Conservation (phyloP, 108 stramenopile genomes). For the Nitzschia sp. region DNA sequence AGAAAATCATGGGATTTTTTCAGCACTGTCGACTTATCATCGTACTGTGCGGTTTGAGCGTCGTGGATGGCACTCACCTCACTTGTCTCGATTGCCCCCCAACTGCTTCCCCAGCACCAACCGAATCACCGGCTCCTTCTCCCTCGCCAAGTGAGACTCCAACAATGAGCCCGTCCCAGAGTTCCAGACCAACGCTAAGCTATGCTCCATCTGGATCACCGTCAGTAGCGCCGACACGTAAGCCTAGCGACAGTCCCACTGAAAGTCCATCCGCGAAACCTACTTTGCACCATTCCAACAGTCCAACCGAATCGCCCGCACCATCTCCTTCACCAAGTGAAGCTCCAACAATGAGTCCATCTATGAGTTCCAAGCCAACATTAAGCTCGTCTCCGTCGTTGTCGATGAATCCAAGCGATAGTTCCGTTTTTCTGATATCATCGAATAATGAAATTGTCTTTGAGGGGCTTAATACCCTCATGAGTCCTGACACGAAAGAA, state of each 20-base stretch:
- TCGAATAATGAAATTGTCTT: conserved; percentile 5
- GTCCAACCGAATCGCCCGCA: conserved; percentile 25
- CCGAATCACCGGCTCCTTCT: conserved; percentile 25
- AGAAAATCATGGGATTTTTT: too few species aligned
- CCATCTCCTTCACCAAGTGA: neutral
- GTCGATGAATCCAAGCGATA: conserved; percentile 22
- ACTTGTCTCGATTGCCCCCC: conserved; percentile 7
- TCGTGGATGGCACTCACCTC: too few species aligned
- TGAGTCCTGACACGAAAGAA: neutral
- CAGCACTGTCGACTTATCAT: too few species aligned
- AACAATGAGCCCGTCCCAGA: neutral
- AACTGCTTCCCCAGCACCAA: conserved; percentile 31
- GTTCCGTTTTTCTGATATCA: neutral
- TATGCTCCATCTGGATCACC: neutral
- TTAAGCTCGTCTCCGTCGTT: conserved; percentile 22
- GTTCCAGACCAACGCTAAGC: neutral
- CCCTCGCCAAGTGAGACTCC: conserved; percentile 10
- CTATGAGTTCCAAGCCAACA: conserved; percentile 15
- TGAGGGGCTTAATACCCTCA: neutral
- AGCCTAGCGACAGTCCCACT: too few species aligned
- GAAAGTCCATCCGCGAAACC: conserved; percentile 18
- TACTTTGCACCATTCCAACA: conserved; percentile 1
- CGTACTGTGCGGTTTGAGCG: too few species aligned
- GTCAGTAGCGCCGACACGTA: neutral
- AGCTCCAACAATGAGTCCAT: conserved; percentile 17